Conservation (phyloP, 345 rosid genomes). For the Psidium friedrichsthalianum region DNA sequence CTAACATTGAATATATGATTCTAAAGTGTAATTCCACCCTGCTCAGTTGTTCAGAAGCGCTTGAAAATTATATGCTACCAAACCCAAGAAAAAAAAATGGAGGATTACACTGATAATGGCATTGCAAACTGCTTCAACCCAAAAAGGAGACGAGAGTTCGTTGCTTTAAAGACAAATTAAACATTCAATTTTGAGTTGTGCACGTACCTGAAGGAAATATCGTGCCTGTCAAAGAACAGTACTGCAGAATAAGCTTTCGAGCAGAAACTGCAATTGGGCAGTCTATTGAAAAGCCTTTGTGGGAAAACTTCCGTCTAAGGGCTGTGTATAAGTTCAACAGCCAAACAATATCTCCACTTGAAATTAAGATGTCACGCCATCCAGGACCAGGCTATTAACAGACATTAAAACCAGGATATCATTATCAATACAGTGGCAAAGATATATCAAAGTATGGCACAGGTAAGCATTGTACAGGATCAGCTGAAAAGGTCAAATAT, state of each 20-base stretch:
- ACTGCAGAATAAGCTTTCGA: conserved; percentile 85
- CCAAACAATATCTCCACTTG: conserved; percentile 89
- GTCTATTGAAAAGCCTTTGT: conserved; percentile 74
- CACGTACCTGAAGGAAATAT: conserved; percentile 69
- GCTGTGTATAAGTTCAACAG: conserved; percentile 61
- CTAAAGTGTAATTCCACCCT: not conserved
- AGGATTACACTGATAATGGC: not conserved
- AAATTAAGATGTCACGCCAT: conserved; percentile 79
- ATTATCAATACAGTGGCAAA: conserved; percentile 1
- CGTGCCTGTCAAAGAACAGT: conserved; percentile 78
- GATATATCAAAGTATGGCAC: not conserved
- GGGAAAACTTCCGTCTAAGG: conserved; percentile 66
- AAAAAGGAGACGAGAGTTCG: not conserved
- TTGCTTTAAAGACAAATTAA: not conserved
- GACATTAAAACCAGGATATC: not conserved
- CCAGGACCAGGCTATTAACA: conserved; percentile 75
- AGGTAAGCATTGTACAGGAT: not conserved
- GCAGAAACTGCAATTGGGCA: conserved; percentile 92
- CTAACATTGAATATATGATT: not conserved
- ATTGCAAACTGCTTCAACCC: not conserved
- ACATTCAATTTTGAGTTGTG: not conserved
- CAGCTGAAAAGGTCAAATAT: not conserved
- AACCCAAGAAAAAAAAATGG: not conserved
- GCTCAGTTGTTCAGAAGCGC: not conserved
- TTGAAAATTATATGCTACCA: not conserved